phyloP scores from a whole-genome alignment of 108 stramenopile genomes.

The Nitzschia sp. region DNA sequence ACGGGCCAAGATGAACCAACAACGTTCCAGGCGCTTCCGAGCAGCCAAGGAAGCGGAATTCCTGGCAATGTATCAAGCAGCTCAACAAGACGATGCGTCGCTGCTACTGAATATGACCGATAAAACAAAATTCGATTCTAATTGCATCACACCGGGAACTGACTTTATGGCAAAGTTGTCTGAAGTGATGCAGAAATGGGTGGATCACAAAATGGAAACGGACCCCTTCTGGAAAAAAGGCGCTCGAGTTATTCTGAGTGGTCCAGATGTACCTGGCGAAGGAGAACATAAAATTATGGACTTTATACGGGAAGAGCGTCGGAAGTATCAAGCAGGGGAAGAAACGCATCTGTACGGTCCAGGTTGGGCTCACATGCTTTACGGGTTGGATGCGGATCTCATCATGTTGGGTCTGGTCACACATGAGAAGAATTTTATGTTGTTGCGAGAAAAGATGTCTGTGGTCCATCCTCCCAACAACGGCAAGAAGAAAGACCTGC shows the following conservation, averaged over 20 bases:
- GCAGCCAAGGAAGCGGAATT: constrained; percentile 90
- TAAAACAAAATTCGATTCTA: constrained; percentile 89
- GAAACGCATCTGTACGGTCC: constrained; percentile 45
- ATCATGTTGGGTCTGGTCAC: constrained; percentile 98
- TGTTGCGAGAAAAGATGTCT: constrained; percentile 96
- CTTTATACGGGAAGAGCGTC: constrained; percentile 79
- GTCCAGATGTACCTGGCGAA: constrained; percentile 98
- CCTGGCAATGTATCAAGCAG: constrained; percentile 78
- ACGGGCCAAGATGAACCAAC: constrained; percentile 99
- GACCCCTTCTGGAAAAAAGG: constrained; percentile 94
- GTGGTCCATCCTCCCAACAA: constrained; percentile 84
- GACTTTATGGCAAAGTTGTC: constrained; percentile 96
- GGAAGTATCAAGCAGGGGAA: constrained; percentile 36
- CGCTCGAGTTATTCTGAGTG: constrained; percentile 89
- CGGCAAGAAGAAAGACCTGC: constrained; percentile 92
- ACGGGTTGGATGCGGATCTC: constrained; percentile 96
- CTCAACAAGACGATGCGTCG: constrained; percentile 55
- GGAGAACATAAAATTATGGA: constrained; percentile 98
- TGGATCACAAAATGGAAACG: constrained; percentile 89
- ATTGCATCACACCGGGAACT: constrained; percentile 99
- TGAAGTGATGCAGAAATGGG: constrained; percentile 88
- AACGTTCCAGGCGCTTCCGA: constrained; percentile 96
- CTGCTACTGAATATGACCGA: constrained; percentile 7
- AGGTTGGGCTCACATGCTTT: constrained; percentile 87
- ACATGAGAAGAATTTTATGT: constrained; percentile 94